Evolutionary conservation across 106 monocot species (phyloP).

Genomic region (Amphibolis antarctica): DNA sequence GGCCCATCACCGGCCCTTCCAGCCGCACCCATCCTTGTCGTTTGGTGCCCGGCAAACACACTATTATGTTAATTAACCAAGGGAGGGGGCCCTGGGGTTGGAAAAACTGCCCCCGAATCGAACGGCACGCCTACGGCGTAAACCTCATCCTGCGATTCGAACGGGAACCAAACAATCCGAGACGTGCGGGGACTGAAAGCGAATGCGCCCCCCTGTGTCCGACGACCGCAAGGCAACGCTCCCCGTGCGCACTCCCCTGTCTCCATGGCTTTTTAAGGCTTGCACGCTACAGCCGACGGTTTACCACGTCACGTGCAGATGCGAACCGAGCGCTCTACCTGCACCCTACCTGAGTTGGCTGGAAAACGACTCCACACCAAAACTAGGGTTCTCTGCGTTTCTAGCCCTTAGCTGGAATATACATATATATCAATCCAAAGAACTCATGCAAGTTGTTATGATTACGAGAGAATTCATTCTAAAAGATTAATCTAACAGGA

Average conservation of each 20-base stretch:
- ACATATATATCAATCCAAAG: too few species aligned
- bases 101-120: conserved; percentile 21
- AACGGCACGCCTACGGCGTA: background rate
- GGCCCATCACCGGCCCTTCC: too few species aligned
- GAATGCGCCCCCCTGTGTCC: conserved; percentile 2
- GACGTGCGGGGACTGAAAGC: background rate
- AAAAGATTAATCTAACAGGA: too few species aligned
- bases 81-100: conserved; percentile 9
- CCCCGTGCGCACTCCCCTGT: conserved; percentile 2
- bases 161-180: background rate
- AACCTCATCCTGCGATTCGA: background rate
- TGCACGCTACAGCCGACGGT: background rate
- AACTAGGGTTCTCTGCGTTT: background rate
- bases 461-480: too few species aligned
- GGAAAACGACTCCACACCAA: background rate
- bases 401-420: too few species aligned
- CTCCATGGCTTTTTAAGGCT: background rate
- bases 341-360: background rate
- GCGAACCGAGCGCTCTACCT: background rate
- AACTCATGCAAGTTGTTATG: too few species aligned
- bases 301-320: too few species aligned
- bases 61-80: conserved; percentile 3
- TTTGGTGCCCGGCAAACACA: too few species aligned
- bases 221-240: conserved; percentile 8
- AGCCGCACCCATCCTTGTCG: too few species aligned